A percentile compares a stretch with the other conserved stretches of the same genome.
Evolutionary conservation across 768 basidiomycete species (phyloP).

Genomic region (Termitomyces sp.): DNA sequence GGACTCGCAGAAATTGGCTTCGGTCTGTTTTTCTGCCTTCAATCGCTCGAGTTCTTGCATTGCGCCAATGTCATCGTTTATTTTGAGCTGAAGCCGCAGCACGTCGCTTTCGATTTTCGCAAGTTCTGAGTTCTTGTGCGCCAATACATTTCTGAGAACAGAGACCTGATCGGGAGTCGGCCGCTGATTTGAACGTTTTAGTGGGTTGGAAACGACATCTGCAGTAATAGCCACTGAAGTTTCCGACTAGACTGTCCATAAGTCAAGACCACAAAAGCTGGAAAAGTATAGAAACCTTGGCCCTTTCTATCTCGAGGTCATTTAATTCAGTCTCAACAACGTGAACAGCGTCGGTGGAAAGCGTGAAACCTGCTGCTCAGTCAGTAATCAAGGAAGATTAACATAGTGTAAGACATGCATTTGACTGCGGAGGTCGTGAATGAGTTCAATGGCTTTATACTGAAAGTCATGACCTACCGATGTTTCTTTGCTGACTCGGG

Average conservation of each 20-base stretch:
- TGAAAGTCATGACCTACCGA: neutral
- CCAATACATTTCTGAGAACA: neutral
- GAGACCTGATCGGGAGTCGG: neutral
- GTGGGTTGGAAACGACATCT: neutral
- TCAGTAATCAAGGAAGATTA: neutral
- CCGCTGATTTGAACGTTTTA: conserved; percentile 1
- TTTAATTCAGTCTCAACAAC: neutral
- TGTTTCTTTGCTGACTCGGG: neutral
- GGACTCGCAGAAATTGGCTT: neutral
- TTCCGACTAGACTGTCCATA: neutral
- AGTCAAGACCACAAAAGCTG: neutral
- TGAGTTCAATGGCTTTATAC: neutral
- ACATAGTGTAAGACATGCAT: neutral
- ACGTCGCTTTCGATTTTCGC: neutral
- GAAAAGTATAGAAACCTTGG: neutral
- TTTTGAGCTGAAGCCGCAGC: neutral
- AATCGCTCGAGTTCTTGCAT: neutral
- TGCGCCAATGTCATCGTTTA: neutral
- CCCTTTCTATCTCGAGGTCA: neutral
- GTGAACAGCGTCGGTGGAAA: neutral
- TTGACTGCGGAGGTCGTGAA: neutral
- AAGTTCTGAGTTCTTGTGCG: neutral
- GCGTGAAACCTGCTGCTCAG: neutral
- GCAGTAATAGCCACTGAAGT: neutral
- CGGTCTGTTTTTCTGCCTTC: neutral